Base-by-base conservation (phyloP, 306 rosid species). In the Lotus japonicus region DNA sequence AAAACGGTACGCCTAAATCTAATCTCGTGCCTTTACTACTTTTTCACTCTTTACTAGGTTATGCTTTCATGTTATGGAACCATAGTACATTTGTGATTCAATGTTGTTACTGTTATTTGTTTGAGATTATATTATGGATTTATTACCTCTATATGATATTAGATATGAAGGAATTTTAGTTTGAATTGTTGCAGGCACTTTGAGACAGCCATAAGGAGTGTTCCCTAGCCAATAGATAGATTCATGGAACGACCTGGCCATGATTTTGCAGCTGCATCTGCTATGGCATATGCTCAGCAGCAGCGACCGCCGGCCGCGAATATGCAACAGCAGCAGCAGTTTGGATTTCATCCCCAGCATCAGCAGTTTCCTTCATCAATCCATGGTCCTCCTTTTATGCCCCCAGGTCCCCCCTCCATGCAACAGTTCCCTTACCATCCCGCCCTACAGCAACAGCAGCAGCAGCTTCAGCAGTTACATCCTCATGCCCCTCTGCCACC, bases 281-380 rank as follows among this genome's bases (percentile, higher is more conserved):
- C 96, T 35, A 75, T 87, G 81, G 95, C 89, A n/a, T 92, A 84
- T 80, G 88, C 96, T 62, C 95, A 91, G 60, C 98, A 90, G 28
- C 97, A 88, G 74, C 69, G 84, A 14, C 96, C 83, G 61, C 96
- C 83, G 65, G 75, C 87, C 3, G 80, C 85, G 23, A 83, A 81
- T 74, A 80, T 87, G 70, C 97, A 76, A 33, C 97, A 77, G 2
- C 88, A 68, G 18, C 96, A 82, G 45, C 97, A 77, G 71, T 94
- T 84, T 77, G 97, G 96, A 58, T 90, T 85, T 81, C 94, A 85
- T 81, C 89, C 90, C 28, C 96, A 81, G 71, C 99, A 84, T 71
- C 97, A 89, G 70, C 97, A 94, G 76, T 90, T 87, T 74, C 86
- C 92, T 73, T 79, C 89, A 0, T 70, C 89, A 16, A 84, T 86